These are phyloP conservation scores for Geotrichum reessii DNA, from an alignment of 1,139 yeast species.

Conservation along the genomic window DNA sequence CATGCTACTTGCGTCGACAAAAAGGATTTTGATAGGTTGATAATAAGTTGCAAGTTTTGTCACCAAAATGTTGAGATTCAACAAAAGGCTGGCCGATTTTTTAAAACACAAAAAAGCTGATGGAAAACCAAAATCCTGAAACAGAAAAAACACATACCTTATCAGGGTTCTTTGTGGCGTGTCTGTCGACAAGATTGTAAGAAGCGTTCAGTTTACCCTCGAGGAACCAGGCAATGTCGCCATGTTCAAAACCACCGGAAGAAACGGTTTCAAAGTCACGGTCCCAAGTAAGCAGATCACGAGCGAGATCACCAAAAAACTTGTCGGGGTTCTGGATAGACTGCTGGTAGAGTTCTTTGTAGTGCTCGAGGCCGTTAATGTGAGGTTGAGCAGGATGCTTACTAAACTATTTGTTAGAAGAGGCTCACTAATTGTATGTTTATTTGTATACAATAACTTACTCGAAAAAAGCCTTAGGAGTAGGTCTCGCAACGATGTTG, in stretches of 20 bases:
- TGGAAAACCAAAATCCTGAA: background rate
- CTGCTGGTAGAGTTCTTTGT: constrained; percentile 64
- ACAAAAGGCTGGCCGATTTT: background rate
- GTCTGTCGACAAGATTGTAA: constrained; percentile 95
- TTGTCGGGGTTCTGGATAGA: constrained; percentile 76
- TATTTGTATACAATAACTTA: constrained; percentile 41
- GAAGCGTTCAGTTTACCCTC: constrained; percentile 92
- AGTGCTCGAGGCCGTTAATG: constrained; percentile 53
- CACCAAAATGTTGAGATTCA: background rate
- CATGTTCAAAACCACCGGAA: constrained; percentile 65
- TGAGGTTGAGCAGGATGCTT: constrained; percentile 39
- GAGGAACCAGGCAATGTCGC: constrained; percentile 88
- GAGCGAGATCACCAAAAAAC: constrained; percentile 81
- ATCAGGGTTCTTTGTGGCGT: constrained; percentile 80
- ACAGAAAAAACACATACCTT: constrained; percentile 39
- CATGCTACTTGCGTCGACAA: background rate
- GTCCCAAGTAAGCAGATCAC: constrained; percentile 78
- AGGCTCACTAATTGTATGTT: constrained; percentile 46
- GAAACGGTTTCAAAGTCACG: constrained; percentile 65
- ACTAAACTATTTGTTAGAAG: constrained; percentile 33
- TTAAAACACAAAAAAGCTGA: background rate
- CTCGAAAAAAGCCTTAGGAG: constrained; percentile 71
- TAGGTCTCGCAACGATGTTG: constrained; percentile 52
- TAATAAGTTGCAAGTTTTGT: background rate
- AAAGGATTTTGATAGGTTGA: background rate